Conservation (phyloP, 345 rosid genomes). For the Citrus hindsii region DNA sequence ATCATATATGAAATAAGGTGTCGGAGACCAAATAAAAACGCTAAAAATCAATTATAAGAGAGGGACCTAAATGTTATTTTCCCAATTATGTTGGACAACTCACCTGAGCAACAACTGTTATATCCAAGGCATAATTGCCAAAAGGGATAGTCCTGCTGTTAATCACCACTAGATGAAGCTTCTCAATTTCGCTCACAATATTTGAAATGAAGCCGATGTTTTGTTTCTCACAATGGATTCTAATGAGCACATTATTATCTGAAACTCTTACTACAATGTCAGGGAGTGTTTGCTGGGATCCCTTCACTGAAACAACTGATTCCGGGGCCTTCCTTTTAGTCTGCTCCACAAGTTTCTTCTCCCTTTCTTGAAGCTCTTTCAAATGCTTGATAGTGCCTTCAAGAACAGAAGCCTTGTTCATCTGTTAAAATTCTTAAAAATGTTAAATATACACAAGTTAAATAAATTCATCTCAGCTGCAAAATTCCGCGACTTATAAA, state of each 20-base stretch:
- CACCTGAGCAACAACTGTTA: constrained; percentile 29
- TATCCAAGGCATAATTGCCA: constrained; percentile 19
- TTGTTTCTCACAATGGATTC: constrained; percentile 20
- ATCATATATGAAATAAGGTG: too few relatives aligned
- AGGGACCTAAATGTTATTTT: too few relatives aligned
- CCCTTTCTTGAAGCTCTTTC: constrained; percentile 26
- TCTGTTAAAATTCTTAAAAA: neutral
- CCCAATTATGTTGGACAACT: neutral
- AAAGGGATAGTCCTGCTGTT: constrained; percentile 25
- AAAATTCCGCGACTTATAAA: too few relatives aligned
- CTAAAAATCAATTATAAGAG: too few relatives aligned
- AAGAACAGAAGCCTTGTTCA: constrained; percentile 29
- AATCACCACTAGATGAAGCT: constrained; percentile 11
- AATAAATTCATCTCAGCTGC: too few relatives aligned
- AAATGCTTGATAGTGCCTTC: constrained; percentile 24
- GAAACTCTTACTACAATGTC: constrained; percentile 22
- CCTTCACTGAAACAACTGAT: too few relatives aligned
- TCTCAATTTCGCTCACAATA: constrained; percentile 23
- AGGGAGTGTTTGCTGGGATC: neutral
- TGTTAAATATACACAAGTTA: too few relatives aligned
- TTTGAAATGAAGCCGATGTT: constrained; percentile 1
- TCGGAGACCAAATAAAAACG: too few relatives aligned
- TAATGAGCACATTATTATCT: constrained; percentile 21
- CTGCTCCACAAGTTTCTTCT: constrained; percentile 15
- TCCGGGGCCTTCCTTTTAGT: constrained; percentile 3